These are phyloP conservation scores for Chaetomiaceae sp. DNA, from an alignment of 2,329 filamentous ascomycete genomes.

Conservation along the genomic window DNA sequence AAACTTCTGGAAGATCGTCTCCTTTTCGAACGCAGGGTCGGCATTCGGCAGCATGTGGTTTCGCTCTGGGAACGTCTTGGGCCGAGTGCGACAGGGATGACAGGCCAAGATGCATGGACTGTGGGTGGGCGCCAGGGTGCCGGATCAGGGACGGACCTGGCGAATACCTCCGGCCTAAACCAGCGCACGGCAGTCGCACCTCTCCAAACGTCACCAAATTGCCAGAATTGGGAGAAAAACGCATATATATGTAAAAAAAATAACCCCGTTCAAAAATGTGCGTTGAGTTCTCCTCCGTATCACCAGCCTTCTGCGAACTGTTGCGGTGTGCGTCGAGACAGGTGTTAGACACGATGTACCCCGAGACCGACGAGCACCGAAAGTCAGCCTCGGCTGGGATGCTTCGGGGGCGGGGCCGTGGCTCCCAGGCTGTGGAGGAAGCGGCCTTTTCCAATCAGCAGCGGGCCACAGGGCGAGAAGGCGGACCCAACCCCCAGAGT, in stretches of 20 bases:
- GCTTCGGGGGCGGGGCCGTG: slow-evolving; percentile 11
- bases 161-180: background rate
- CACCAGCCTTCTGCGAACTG: too few species aligned
- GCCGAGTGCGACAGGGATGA: slow-evolving; percentile 24
- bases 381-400: slow-evolving; percentile 19
- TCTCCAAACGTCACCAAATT: too few species aligned
- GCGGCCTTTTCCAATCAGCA: slow-evolving; percentile 6
- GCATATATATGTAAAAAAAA: too few species aligned
- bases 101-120: slow-evolving; percentile 14
- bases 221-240: too few species aligned
- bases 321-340: background rate
- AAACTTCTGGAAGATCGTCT: slow-evolving; percentile 10
- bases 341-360: slow-evolving; percentile 2
- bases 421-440: slow-evolving; percentile 5
- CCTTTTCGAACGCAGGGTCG: slow-evolving; percentile 24
- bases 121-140: slow-evolving; percentile 2
- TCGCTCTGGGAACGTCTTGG: slow-evolving; percentile 5
- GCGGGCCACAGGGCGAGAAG: too few species aligned
- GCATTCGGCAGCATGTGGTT: slow-evolving; percentile 26
- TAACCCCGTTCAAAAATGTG: background rate
- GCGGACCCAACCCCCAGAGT: background rate
- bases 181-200: too few species aligned
- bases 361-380: background rate
- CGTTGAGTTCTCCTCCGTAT: background rate
- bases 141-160: background rate